Evolutionary conservation across 495 filamentous ascomycete species (phyloP).

Genomic region (Penicillium alfredii): DNA sequence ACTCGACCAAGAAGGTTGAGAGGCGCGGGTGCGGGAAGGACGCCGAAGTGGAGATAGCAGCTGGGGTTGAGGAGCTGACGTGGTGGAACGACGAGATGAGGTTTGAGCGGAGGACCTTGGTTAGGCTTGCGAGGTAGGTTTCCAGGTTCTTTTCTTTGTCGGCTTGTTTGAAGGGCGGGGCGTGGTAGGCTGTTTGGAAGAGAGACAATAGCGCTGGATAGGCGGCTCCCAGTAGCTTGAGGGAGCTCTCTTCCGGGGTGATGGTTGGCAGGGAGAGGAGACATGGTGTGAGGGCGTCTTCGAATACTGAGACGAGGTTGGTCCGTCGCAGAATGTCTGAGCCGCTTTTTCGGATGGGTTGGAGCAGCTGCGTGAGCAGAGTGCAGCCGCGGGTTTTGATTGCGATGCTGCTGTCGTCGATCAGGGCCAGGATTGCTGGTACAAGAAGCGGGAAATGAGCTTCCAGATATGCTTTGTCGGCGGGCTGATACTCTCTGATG

Average conservation of each 20-base stretch:
- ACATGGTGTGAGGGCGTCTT: constrained; percentile 67
- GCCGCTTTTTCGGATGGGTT: constrained; percentile 43
- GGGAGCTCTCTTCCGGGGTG: constrained; percentile 65
- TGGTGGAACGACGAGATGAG: constrained; percentile 45
- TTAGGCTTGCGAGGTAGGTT: constrained; percentile 15
- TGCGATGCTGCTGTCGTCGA: constrained; percentile 58
- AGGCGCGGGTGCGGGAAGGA: constrained; percentile 39
- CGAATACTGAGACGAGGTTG: constrained; percentile 73
- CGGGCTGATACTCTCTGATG: constrained; percentile 14
- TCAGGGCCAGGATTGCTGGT: constrained; percentile 74
- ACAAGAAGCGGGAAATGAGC: constrained; percentile 70
- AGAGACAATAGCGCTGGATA: constrained; percentile 63
- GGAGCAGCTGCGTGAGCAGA: constrained; percentile 56
- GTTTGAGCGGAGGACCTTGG: constrained; percentile 35
- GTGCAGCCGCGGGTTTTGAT: constrained; percentile 57
- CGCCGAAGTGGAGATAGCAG: constrained; percentile 34
- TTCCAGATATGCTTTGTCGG: constrained; percentile 32
- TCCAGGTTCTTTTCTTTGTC: constrained; percentile 14
- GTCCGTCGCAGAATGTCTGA: constrained; percentile 57
- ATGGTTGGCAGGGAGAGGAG: constrained; percentile 71
- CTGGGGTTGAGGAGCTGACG: constrained; percentile 38
- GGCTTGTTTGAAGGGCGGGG: constrained; percentile 3
- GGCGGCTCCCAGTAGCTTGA: constrained; percentile 57
- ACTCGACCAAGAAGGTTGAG: constrained; percentile 51
- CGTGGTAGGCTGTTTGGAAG: constrained; percentile 36